Evolutionary conservation across 2,329 filamentous ascomycete genomes (phyloP).

Genomic region (Xylariaceae sp.): DNA sequence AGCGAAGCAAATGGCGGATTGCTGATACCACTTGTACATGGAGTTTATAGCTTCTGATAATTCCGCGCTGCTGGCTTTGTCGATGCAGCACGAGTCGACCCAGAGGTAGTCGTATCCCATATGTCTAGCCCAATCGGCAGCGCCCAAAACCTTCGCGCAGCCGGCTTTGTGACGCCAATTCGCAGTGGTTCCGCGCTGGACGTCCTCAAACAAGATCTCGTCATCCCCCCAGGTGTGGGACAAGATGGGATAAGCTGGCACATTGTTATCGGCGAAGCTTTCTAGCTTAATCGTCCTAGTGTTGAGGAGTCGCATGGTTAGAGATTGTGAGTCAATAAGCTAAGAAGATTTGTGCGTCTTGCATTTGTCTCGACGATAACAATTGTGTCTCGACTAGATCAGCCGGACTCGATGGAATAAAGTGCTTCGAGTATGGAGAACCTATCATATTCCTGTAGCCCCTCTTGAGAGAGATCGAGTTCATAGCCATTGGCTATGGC

Average conservation of each 20-base stretch:
- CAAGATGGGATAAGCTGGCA: neutral
- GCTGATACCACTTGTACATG: conserved; percentile 5
- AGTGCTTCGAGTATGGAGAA: neutral
- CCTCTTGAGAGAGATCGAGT: neutral
- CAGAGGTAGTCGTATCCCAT: neutral
- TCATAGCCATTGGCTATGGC: neutral
- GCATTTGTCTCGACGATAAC: neutral
- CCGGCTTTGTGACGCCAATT: neutral
- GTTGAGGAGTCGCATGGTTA: conserved; percentile 7
- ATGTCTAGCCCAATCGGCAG: neutral
- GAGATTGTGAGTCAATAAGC: neutral
- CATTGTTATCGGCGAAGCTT: neutral
- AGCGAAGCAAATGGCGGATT: neutral
- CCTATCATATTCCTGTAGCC: neutral
- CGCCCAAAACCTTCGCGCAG: neutral
- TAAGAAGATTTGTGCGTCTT: neutral
- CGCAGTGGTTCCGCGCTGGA: neutral
- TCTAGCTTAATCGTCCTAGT: neutral
- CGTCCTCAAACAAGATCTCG: conserved; percentile 5
- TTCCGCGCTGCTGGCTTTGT: conserved; percentile 7
- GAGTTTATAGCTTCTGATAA: conserved; percentile 9
- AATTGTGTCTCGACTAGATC: neutral
- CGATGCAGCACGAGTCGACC: conserved; percentile 10
- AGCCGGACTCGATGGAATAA: neutral
- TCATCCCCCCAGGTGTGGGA: conserved; percentile 7